Evolutionary conservation across 2,329 filamentous ascomycete species (phyloP), one percentile per base, ranked within the genome.

Genomic region (Nemania sp.): DNA sequence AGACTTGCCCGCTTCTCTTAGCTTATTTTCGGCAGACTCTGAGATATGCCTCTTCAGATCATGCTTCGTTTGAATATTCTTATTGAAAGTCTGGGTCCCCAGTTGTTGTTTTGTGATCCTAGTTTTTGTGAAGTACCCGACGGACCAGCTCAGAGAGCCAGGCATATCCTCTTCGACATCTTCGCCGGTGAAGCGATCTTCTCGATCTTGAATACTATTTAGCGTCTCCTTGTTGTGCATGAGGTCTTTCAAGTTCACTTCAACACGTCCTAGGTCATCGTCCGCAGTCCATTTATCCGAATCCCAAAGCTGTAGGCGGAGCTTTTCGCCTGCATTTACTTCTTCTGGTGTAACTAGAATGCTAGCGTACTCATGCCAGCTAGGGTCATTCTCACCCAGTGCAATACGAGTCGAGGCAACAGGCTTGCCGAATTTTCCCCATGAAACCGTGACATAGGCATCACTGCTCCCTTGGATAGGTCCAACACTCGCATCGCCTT

Each of bases 401-500:
- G 93, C 83, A 49, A 93, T 85, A 56, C 91, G 85, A 0, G 91
- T 93, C 60, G 84, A 90, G 75, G 81, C 90, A 66, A 90, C 82
- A 56, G 88, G 88, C 73, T 91, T 92, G 60, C 91, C 90, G 75
- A 93, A 93, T 75, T 93, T 94, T 24, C 90, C 90, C 90, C 91
- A 94, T 1, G 88, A 90, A 7, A 93, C 88, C 1, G 89, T 89
- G 18, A 93, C 86, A 70, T 93, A 93, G 0, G 89, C 84, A 77
- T 94, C 92, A 10, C 90, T 88, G 5, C 88, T 87, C 8, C 89
- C 90, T 27, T 87, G 84, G 64, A 89, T 77, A 1, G 89, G 82
- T 0, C 88, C 89, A 38, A 92, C 80, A 0, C 86, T 85, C 5
- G 86, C 82, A 76, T 93, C 92, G 2, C 90, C 90, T 76, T 90